Percentiles rank a stretch among this genome's conserved stretches.
Evolutionary conservation across 768 basidiomycete genomes (phyloP).

Genomic region (Dentipellis sp.): DNA sequence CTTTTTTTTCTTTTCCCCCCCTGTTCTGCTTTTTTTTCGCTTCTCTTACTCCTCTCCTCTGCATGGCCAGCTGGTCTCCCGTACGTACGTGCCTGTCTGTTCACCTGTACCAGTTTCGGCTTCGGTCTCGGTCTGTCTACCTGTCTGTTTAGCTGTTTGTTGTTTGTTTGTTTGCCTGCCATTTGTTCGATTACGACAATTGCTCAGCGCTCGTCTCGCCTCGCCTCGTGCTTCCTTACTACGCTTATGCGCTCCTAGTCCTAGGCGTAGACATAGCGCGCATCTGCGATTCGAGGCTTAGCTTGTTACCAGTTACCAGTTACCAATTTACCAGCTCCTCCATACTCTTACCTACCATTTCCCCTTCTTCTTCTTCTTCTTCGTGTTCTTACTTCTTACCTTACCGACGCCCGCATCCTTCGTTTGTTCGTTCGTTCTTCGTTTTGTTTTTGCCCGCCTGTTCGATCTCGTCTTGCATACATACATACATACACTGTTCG

Average conservation of each 20-base stretch:
- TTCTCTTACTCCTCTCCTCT: not conserved
- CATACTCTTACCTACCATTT: no score
- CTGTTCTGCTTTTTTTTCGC: not conserved
- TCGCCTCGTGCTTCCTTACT: not conserved
- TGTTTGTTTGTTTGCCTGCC: slow-evolving; percentile 13
- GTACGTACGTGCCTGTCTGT: not conserved
- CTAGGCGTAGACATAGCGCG: no score
- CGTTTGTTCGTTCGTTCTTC: no score
- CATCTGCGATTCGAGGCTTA: no score
- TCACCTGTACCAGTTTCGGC: not conserved
- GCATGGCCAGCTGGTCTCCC: not conserved
- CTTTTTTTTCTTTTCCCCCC: slow-evolving; percentile 3
- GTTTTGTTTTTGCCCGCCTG: no score
- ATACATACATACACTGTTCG: not conserved
- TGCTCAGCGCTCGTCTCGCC: not conserved
- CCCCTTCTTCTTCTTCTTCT: no score
- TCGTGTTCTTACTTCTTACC: no score
- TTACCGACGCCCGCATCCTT: no score
- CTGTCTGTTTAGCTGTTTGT: not conserved
- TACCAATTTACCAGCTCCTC: no score
- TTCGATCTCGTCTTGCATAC: not conserved
- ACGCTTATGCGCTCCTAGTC: no score
- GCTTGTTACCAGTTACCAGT: no score
- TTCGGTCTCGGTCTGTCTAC: not conserved
- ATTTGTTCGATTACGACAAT: not conserved